phyloP scores from a whole-genome alignment of 148 eudicot genomes.

The Talinum fruticosum region DNA sequence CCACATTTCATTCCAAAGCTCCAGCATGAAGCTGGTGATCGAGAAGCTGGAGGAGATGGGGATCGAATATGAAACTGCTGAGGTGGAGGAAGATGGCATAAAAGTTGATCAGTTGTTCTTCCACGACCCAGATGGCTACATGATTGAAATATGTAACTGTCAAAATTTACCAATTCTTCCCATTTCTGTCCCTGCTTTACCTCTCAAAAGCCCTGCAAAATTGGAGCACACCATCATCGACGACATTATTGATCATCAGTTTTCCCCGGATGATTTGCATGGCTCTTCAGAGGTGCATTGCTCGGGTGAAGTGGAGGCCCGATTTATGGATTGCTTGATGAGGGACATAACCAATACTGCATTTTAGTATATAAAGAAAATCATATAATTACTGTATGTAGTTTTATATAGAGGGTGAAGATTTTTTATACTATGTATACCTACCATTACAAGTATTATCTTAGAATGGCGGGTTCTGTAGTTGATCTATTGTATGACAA shows the following conservation, averaged over 20 bases:
- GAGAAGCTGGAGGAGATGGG: conserved; percentile 34
- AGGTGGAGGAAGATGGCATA: conserved; percentile 47
- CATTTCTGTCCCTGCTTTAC: conserved; percentile 35
- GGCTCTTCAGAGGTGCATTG: neutral
- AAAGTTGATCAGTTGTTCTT: conserved; percentile 58
- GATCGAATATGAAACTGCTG: conserved; percentile 35
- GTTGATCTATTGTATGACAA: no score
- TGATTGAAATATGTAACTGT: conserved; percentile 72
- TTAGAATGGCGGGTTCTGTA: no score
- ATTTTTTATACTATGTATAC: no score
- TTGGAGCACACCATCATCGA: conserved; percentile 2
- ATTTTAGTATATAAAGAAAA: no score
- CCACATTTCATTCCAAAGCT: conserved; percentile 68
- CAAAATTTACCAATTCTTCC: conserved; percentile 58
- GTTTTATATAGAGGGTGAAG: no score
- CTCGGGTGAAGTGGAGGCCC: conserved; percentile 28
- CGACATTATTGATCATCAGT: no score
- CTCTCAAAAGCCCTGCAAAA: conserved; percentile 18
- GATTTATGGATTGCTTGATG: conserved; percentile 34
- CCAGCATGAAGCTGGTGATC: conserved; percentile 41
- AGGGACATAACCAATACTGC: conserved; percentile 28
- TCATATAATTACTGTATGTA: no score
- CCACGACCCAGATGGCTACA: conserved; percentile 69
- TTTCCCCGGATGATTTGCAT: no score
- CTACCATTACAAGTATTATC: no score